Evolutionary conservation across 1,284 basidiomycete species (phyloP).

Genomic region (Microbotryum lychnidis-dioicae): DNA sequence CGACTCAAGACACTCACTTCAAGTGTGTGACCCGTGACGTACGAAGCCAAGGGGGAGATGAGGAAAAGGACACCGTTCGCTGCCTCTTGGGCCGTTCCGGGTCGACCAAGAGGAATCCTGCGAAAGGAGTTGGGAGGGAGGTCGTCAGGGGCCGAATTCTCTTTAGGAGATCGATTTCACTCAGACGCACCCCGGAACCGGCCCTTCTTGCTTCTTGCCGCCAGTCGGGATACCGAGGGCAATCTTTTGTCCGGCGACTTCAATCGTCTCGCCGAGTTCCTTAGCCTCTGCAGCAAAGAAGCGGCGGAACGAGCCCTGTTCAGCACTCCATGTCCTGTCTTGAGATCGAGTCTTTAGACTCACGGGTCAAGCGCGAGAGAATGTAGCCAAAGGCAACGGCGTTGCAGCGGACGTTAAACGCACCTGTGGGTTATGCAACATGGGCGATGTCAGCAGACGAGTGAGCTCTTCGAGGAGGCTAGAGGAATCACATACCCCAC

Average conservation of each 20-base stretch:
- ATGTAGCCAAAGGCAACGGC: constrained; percentile 69
- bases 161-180: neutral
- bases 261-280: constrained; percentile 64
- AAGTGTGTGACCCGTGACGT: constrained; percentile 70
- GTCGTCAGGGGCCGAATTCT: neutral
- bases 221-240: constrained; percentile 32
- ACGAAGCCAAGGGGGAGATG: constrained; percentile 62
- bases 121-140: neutral
- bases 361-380: constrained; percentile 46
- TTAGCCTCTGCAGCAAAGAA: constrained; percentile 50
- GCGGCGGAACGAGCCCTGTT: constrained; percentile 41
- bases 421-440: neutral
- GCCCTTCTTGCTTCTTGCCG: constrained; percentile 14
- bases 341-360: neutral
- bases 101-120: constrained; percentile 58
- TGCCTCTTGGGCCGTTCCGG: constrained; percentile 67
- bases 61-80: constrained; percentile 46
- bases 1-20: constrained; percentile 46
- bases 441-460: neutral
- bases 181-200: constrained; percentile 9
- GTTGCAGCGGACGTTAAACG: constrained; percentile 69
- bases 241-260: constrained; percentile 73
- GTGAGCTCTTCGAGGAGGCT: neutral
- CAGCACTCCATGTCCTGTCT: neutral
- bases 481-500: constrained; percentile 52